phyloP scores from a whole-genome alignment of 116 monocot genomes.

The Zostera marina region DNA sequence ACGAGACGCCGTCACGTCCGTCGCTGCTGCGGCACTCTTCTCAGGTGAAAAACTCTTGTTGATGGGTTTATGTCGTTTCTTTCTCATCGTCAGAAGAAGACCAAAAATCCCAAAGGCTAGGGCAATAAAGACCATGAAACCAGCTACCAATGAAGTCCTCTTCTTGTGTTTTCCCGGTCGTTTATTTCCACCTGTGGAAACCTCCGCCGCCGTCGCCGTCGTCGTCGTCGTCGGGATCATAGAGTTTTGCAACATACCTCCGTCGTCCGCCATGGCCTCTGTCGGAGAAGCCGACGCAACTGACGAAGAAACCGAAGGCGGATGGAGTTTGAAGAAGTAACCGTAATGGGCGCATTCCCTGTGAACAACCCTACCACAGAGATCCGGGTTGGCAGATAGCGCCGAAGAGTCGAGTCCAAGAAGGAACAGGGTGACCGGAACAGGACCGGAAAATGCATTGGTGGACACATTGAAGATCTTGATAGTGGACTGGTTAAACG shows the following conservation, averaged over 20 bases:
- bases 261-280: constrained; percentile 9
- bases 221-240: not conserved
- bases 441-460: constrained; percentile 48
- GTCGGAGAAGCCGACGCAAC: constrained; percentile 8
- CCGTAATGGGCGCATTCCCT: constrained; percentile 37
- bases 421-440: constrained; percentile 32
- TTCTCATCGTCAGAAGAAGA: constrained; percentile 14
- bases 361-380: constrained; percentile 49
- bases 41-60: constrained; percentile 18
- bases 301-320: constrained; percentile 9
- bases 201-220: no score
- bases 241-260: constrained; percentile 11
- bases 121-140: constrained; percentile 12
- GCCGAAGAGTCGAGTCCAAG: constrained; percentile 20
- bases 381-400: constrained; percentile 39
- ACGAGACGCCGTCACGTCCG: constrained; percentile 5
- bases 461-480: constrained; percentile 43
- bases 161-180: constrained; percentile 4
- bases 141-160: constrained; percentile 13
- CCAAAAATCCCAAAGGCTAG: constrained; percentile 20
- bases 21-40: constrained; percentile 12
- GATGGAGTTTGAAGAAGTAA: constrained; percentile 14
- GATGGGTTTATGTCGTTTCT: constrained; percentile 15
- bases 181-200: not conserved
- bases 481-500: constrained; percentile 55